Evolutionary conservation across 2,329 filamentous ascomycete genomes (phyloP).

Genomic region (Ambrosiella cleistominuta): DNA sequence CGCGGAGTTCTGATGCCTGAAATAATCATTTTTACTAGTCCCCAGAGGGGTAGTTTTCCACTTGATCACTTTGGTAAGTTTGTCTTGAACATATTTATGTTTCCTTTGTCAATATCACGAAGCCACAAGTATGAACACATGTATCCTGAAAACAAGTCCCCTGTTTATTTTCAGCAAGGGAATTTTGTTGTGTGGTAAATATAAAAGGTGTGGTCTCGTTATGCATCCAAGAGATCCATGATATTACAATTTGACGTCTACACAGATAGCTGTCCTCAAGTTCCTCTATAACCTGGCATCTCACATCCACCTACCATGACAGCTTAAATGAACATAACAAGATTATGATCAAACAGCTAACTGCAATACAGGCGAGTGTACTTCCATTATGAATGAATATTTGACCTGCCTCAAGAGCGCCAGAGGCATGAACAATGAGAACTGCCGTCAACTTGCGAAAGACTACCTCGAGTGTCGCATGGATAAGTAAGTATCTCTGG

Average conservation of each 20-base stretch:
- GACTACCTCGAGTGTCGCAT: constrained; percentile 81
- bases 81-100: background rate
- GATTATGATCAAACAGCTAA: background rate
- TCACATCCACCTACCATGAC: background rate
- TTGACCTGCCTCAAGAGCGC: constrained; percentile 72
- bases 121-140: too few species aligned
- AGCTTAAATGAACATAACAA: too few species aligned
- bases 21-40: constrained; percentile 29
- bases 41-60: constrained; percentile 87
- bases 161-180: too few species aligned
- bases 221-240: too few species aligned
- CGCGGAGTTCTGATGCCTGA: background rate
- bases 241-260: too few species aligned
- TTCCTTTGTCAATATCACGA: background rate
- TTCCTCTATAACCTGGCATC: background rate
- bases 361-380: constrained; percentile 63
- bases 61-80: constrained; percentile 65
- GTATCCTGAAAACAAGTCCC: too few species aligned
- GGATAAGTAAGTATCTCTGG: constrained; percentile 51
- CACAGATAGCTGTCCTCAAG: background rate
- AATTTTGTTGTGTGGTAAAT: too few species aligned
- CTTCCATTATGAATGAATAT: constrained; percentile 69
- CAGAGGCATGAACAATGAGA: constrained; percentile 67
- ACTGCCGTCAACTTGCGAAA: constrained; percentile 75
- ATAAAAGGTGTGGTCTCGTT: too few species aligned